phyloP scores from a whole-genome alignment of 805 yeast species.

The Schwanniomyces pseudopolymorphus region DNA sequence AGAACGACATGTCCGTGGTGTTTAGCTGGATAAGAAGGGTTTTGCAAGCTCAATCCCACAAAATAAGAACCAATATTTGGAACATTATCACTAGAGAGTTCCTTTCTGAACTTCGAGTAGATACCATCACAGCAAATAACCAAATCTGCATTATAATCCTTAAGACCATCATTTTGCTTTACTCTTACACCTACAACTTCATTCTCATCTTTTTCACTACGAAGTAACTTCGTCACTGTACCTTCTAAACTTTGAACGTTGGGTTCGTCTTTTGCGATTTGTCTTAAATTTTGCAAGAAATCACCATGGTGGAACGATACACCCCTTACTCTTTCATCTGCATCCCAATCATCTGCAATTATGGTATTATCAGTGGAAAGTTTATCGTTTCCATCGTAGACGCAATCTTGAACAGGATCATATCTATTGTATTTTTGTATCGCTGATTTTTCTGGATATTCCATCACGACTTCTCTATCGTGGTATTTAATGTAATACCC shows the following conservation, averaged over 20 bases:
- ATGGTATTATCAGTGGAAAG: constrained; percentile 48
- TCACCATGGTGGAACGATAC: constrained; percentile 92
- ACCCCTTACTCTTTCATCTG: constrained; percentile 60
- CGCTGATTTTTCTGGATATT: constrained; percentile 65
- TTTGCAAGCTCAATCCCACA: constrained; percentile 72
- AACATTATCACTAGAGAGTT: constrained; percentile 55
- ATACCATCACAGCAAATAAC: constrained; percentile 91
- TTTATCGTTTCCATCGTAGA: constrained; percentile 59
- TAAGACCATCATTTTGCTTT: constrained; percentile 41
- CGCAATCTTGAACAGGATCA: constrained; percentile 54
- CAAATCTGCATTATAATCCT: constrained; percentile 55
- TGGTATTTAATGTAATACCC: constrained; percentile 82
- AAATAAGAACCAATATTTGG: constrained; percentile 82
- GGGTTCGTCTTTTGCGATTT: constrained; percentile 62
- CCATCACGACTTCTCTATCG: constrained; percentile 55
- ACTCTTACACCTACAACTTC: constrained; percentile 78
- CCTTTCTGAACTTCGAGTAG: constrained; percentile 86
- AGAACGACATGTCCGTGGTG: constrained; percentile 87
- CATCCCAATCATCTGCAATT: constrained; percentile 53
- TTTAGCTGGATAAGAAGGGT: constrained; percentile 74
- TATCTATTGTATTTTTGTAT: constrained; percentile 42
- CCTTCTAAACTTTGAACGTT: constrained; percentile 83
- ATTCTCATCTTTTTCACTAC: constrained; percentile 45
- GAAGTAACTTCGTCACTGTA: constrained; percentile 67
- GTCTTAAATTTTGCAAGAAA: constrained; percentile 74